These are phyloP conservation scores for Recurvomyces mirabilis DNA, from an alignment of 495 filamentous ascomycete species.

Conservation along the genomic window DNA sequence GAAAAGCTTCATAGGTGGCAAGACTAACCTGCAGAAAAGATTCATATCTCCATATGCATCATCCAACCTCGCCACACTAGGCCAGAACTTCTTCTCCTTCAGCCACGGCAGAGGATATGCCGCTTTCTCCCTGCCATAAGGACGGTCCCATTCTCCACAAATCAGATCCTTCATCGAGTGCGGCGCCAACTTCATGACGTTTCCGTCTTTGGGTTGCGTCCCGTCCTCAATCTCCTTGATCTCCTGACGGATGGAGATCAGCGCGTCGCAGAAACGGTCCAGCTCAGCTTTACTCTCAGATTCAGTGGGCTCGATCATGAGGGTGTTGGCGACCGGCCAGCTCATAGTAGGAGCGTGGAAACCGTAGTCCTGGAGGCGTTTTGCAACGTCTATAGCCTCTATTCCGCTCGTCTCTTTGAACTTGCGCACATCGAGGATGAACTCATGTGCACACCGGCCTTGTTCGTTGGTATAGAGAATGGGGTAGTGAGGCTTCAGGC, in stretches of 20 bases:
- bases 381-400: constrained; percentile 94
- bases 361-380: constrained; percentile 94
- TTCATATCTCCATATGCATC: constrained; percentile 42
- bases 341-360: constrained; percentile 99
- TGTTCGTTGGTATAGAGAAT: constrained; percentile 87
- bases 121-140: constrained; percentile 70
- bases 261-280: constrained; percentile 86
- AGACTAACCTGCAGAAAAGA: constrained; percentile 24
- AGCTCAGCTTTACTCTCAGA: constrained; percentile 88
- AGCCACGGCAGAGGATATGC: constrained; percentile 82
- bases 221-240: constrained; percentile 80
- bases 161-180: constrained; percentile 80
- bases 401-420: constrained; percentile 80
- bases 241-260: constrained; percentile 80
- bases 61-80: constrained; percentile 75
- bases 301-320: constrained; percentile 99
- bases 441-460: constrained; percentile 91
- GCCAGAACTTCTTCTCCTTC: constrained; percentile 98
- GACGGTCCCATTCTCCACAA: constrained; percentile 59
- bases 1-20: neutral
- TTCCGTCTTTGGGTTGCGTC: constrained; percentile 62
- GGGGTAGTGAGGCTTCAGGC: constrained; percentile 77
- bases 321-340: constrained; percentile 90
- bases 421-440: constrained; percentile 80
- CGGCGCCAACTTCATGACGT: constrained; percentile 86